Evolutionary conservation across 176 grass and related monocot genomes (phyloP).

Genomic region (Carex pumila): DNA sequence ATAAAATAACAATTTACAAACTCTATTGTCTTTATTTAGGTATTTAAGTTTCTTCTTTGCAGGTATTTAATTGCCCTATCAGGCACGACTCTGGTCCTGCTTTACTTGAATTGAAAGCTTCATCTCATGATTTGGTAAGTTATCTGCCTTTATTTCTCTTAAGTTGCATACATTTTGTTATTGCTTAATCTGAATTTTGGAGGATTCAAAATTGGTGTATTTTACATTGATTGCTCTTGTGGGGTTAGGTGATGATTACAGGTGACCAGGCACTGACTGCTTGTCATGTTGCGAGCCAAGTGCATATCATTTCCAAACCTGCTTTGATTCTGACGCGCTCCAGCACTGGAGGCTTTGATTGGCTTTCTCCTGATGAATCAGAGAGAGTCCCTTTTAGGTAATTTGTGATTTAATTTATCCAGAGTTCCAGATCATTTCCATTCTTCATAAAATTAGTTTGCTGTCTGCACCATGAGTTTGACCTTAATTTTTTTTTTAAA

Average conservation of each 20-base stretch:
- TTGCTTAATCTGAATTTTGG: constrained; percentile 7
- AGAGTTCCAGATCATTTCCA: not conserved
- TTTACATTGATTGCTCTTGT: constrained; percentile 17
- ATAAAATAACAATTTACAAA: not conserved
- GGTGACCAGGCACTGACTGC: constrained; percentile 96
- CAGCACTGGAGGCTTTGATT: constrained; percentile 55
- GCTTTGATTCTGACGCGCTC: constrained; percentile 64
- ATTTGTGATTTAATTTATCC: not conserved
- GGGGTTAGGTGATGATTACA: constrained; percentile 92
- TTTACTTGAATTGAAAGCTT: constrained; percentile 67
- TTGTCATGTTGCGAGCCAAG: constrained; percentile 95
- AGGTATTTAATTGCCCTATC: constrained; percentile 99
- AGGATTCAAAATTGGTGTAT: constrained; percentile 24
- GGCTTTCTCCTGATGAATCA: constrained; percentile 92
- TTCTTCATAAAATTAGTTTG: not conserved
- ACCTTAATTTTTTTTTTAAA: not conserved
- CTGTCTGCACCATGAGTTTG: constrained; percentile 5
- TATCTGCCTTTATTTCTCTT: not conserved
- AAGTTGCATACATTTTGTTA: constrained; percentile 2
- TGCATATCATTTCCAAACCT: constrained; percentile 74
- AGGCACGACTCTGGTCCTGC: constrained; percentile 74
- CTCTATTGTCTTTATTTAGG: not conserved
- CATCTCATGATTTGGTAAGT: constrained; percentile 98
- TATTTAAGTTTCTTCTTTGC: not conserved
- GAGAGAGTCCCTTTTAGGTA: constrained; percentile 80